Evolutionary conservation across 345 rosid genomes (phyloP).

Genomic region (rapeseed (Brassica napus)): DNA sequence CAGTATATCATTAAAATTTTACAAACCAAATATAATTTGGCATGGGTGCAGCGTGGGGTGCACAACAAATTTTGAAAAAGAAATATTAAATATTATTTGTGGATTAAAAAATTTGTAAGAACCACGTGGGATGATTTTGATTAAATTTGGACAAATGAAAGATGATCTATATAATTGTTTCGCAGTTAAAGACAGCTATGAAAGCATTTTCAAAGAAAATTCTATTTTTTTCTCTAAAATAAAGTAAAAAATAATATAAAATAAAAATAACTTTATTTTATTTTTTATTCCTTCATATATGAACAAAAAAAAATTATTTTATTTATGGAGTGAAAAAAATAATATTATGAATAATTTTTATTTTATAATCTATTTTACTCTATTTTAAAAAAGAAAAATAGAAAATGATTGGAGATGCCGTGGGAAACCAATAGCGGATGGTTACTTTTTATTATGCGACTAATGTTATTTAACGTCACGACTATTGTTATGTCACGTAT

Average conservation of each 20-base stretch:
- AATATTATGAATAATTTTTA: no score
- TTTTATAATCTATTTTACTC: no score
- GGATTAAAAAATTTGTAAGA: not conserved
- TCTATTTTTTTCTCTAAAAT: no score
- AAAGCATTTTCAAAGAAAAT: no score
- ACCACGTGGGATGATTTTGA: constrained; percentile 53
- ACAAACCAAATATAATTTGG: constrained; percentile 22
- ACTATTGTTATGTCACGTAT: not conserved
- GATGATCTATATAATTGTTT: constrained; percentile 6
- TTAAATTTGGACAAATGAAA: not conserved
- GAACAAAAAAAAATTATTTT: no score
- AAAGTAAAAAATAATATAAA: no score
- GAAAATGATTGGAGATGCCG: no score
- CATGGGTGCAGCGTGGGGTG: constrained; percentile 38
- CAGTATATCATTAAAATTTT: not conserved
- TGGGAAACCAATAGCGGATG: not conserved
- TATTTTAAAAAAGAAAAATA: no score
- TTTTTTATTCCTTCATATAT: no score
- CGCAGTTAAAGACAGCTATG: not conserved
- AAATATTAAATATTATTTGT: constrained; percentile 8
- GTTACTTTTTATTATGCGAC: constrained; percentile 1
- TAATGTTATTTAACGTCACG: not conserved
- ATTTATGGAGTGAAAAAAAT: no score
- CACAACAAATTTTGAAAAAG: not conserved
- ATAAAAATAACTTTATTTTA: no score